These are phyloP conservation scores for Euphorbia peplus DNA, from an alignment of 345 rosid genomes.

Conservation along the genomic window DNA sequence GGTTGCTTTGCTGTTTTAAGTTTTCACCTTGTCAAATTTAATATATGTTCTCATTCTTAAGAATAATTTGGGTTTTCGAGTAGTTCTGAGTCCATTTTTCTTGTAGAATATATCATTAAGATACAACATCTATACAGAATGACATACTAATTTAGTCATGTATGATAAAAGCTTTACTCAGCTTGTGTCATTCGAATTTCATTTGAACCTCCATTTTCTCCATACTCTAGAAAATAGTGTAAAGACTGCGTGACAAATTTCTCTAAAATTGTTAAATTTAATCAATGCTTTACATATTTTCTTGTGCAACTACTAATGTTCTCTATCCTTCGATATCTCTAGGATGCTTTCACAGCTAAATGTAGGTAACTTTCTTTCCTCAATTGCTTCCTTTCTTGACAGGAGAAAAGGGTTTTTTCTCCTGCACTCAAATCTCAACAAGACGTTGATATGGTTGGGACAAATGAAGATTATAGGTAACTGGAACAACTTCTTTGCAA, in stretches of 20 bases:
- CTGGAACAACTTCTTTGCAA: neutral
- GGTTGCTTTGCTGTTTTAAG: slow-evolving; percentile 18
- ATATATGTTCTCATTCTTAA: neutral
- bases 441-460: slow-evolving; percentile 24
- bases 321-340: neutral
- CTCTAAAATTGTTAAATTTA: neutral
- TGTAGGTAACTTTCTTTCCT: neutral
- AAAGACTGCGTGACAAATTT: neutral
- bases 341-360: neutral
- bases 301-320: neutral
- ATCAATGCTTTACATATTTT: neutral
- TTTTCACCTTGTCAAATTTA: slow-evolving; percentile 3
- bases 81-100: neutral
- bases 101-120: neutral
- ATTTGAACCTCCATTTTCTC: neutral
- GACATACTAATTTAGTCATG: neutral
- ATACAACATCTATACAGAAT: neutral
- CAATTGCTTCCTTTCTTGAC: slow-evolving; percentile 24
- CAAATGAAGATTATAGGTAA: slow-evolving; percentile 43
- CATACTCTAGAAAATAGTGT: neutral
- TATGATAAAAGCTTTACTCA: neutral
- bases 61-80: too few species aligned
- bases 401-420: slow-evolving; percentile 56
- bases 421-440: slow-evolving; percentile 38
- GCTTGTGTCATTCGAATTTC: slow-evolving; percentile 2